These are phyloP conservation scores for Fusarium lateritium DNA, from an alignment of 2,329 filamentous ascomycete genomes.

Conservation along the genomic window DNA sequence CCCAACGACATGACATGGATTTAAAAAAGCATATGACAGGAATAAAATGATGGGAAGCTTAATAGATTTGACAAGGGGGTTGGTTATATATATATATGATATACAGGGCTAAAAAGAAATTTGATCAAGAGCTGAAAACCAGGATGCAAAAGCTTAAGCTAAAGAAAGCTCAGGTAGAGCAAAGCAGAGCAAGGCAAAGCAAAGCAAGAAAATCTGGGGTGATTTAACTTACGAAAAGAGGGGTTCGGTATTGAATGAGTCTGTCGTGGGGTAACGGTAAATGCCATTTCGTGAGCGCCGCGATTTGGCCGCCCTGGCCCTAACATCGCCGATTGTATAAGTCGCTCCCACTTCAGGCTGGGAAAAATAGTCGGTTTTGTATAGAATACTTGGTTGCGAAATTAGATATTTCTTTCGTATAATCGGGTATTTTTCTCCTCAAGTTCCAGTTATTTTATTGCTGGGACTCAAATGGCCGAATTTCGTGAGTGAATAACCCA, in stretches of 20 bases:
- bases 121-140: slow-evolving; percentile 15
- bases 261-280: slow-evolving; percentile 36
- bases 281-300: slow-evolving; percentile 38
- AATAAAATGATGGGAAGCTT: background rate
- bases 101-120: slow-evolving; percentile 17
- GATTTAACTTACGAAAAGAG: slow-evolving; percentile 67
- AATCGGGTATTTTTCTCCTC: background rate
- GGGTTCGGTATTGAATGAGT: slow-evolving; percentile 61
- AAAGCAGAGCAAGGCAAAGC: slow-evolving; percentile 4
- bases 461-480: background rate
- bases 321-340: slow-evolving; percentile 36
- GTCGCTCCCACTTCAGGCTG: slow-evolving; percentile 2
- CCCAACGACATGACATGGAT: slow-evolving; percentile 5
- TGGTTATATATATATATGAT: slow-evolving; percentile 6
- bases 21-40: slow-evolving; percentile 4
- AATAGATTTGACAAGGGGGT: slow-evolving; percentile 4
- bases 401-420: background rate
- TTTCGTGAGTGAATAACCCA: background rate
- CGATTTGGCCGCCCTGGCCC: slow-evolving; percentile 40
- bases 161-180: slow-evolving; percentile 14
- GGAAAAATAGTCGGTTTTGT: background rate
- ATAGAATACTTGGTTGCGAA: background rate
- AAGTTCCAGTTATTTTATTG: background rate
- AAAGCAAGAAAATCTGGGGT: slow-evolving; percentile 24
- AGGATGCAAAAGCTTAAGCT: slow-evolving; percentile 11